Evolutionary conservation across 352 stramenopile genomes (phyloP).

Genomic region (Elongisporangium undulatum): DNA sequence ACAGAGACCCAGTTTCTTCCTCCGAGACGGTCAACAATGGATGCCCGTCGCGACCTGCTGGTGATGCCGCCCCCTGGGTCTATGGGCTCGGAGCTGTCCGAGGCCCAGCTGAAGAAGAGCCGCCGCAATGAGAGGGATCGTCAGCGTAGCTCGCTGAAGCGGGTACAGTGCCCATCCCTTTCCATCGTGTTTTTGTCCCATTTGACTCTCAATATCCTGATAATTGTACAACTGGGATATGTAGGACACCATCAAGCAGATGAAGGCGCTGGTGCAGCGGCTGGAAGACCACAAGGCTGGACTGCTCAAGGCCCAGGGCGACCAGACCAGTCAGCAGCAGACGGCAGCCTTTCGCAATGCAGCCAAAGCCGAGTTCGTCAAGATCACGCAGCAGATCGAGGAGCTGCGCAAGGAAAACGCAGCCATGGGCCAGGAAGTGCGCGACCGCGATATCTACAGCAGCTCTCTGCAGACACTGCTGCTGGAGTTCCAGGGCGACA

Average conservation of each 20-base stretch:
- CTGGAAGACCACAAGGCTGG: constrained; percentile 40
- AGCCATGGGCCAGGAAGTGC: constrained; percentile 26
- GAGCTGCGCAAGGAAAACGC: constrained; percentile 37
- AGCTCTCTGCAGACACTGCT: constrained; percentile 55
- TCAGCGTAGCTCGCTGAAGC: constrained; percentile 47
- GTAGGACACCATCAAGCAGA: constrained; percentile 48
- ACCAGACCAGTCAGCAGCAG: background rate
- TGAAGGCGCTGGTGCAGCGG: constrained; percentile 35
- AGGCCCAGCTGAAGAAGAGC: constrained; percentile 18
- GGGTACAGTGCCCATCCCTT: constrained; percentile 14
- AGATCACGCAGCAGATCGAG: constrained; percentile 41
- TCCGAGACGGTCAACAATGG: constrained; percentile 6
- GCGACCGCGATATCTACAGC: constrained; percentile 38
- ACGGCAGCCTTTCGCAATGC: background rate
- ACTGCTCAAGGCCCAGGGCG: constrained; percentile 12
- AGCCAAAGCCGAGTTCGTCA: constrained; percentile 26
- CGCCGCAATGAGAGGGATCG: constrained; percentile 59
- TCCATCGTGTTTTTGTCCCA: constrained; percentile 2
- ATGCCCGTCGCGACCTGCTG: constrained; percentile 1
- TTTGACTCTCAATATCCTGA: background rate
- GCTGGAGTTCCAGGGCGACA: constrained; percentile 24
- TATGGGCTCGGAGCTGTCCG: background rate
- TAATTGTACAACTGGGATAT: background rate
- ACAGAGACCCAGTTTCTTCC: background rate
- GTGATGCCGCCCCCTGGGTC: background rate